phyloP scores from a whole-genome alignment of 371 early-diverging fungal species.

The Mucor plumbeus region DNA sequence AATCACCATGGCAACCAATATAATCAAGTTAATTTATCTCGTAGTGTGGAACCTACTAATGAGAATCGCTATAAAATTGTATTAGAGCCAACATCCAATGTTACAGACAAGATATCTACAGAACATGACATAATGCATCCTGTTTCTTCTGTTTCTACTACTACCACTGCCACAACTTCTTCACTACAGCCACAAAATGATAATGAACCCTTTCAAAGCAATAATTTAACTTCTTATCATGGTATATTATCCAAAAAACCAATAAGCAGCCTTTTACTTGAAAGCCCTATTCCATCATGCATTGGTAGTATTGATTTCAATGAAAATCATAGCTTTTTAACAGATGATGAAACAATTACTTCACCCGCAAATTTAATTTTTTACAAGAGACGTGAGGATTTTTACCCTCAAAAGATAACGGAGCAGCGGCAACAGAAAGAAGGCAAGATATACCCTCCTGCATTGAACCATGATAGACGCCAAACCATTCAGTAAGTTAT shows the following conservation, averaged over 20 bases:
- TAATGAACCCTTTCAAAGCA: neutral
- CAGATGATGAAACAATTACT: conserved; percentile 1
- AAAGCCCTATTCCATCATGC: neutral
- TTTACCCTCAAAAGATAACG: conserved; percentile 5
- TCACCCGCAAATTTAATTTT: neutral
- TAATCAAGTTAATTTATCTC: neutral
- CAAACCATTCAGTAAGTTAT: neutral
- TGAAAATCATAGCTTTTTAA: neutral
- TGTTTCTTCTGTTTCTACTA: neutral
- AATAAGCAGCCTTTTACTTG: neutral
- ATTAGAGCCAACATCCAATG: neutral
- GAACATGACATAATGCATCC: neutral
- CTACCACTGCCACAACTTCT: neutral
- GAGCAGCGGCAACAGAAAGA: neutral
- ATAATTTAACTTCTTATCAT: neutral
- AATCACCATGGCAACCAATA: neutral
- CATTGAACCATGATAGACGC: neutral
- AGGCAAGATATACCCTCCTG: neutral
- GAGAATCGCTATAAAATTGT: neutral
- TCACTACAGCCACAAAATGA: neutral
- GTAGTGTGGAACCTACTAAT: neutral
- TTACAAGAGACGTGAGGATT: conserved; percentile 1
- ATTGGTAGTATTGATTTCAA: neutral
- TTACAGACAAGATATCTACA: neutral
- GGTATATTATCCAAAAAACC: neutral